Percentiles rank a stretch among this genome's conserved stretches.
These are phyloP conservation scores for Vigna nakashimae DNA, from an alignment of 306 rosid species.

Conservation along the genomic window DNA sequence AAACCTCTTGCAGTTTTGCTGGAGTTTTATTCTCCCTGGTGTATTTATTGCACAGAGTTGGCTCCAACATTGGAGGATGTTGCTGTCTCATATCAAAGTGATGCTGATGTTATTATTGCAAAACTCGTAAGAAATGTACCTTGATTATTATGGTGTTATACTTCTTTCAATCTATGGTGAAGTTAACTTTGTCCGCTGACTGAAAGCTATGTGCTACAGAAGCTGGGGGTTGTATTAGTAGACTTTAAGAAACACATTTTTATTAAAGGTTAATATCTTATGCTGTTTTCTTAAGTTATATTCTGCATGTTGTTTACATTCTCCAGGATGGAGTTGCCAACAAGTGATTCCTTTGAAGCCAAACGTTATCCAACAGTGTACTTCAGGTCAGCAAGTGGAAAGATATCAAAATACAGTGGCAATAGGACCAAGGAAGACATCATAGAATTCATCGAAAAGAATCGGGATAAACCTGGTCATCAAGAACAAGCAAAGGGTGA, in stretches of 20 bases:
- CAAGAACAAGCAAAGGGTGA: slow-evolving; percentile 61
- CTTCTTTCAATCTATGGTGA: neutral
- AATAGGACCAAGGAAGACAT: slow-evolving; percentile 79
- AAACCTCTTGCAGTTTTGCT: slow-evolving; percentile 69
- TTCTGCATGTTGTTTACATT: slow-evolving; percentile 5
- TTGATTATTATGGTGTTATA: neutral
- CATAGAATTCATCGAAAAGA: slow-evolving; percentile 74
- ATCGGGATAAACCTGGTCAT: slow-evolving; percentile 55
- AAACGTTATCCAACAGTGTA: slow-evolving; percentile 83
- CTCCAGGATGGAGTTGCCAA: slow-evolving; percentile 88
- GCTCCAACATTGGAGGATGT: slow-evolving; percentile 94
- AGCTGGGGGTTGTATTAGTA: neutral
- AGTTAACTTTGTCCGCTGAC: slow-evolving; percentile 7
- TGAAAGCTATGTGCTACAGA: slow-evolving; percentile 9
- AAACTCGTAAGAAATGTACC: slow-evolving; percentile 68
- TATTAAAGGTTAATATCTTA: neutral
- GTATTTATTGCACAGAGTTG: slow-evolving; percentile 83
- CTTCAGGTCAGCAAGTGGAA: slow-evolving; percentile 80
- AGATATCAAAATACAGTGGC: slow-evolving; percentile 58
- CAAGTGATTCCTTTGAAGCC: slow-evolving; percentile 59
- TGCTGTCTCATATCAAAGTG: slow-evolving; percentile 72
- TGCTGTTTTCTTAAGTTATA: neutral
- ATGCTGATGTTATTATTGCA: slow-evolving; percentile 73
- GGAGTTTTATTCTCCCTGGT: slow-evolving; percentile 98
- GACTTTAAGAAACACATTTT: slow-evolving; percentile 8